Evolutionary conservation across 805 yeast genomes (phyloP), one percentile per base, ranked within the genome.

Genomic region (Saccharomycopsis fibuligera): DNA sequence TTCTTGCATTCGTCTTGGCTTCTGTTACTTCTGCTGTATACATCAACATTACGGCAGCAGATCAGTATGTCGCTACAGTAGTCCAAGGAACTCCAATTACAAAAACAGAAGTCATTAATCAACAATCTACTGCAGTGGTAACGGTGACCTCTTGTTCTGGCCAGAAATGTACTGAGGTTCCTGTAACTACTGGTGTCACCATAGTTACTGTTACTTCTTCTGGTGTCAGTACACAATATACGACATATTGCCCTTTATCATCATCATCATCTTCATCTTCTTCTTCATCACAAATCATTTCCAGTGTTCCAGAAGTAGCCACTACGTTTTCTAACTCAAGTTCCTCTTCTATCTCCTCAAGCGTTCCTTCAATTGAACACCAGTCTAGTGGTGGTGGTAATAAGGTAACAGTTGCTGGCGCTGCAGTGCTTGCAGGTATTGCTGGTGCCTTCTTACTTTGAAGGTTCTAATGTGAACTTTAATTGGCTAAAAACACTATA

Each of bases 211-310:
- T 47, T 39, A 58, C 61, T 40, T 38, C 51, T 30, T 47, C 48
- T 5, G 59, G 55, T 50, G 45, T 46, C 44, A 55, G 36, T 25
- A 58, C 62, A 35, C 49, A 46, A 21, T 56, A 55, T 57, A 59
- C 61, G 50, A 59, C 61, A 41, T 58, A 57, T 58, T 59, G 62
- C 47, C 62, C 62, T 54, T 48, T 58, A 29, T 50, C 60, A 23
- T 25, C 57, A 22, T 40, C 53, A 17, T 36, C 45, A 5, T 19
- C 51, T 17, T 22, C 53, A 9, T 8, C 31, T n/a, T n/a, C n/a
- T n/a, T n/a, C n/a, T n/a, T n/a, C n/a, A n/a, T n/a, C n/a, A n/a
- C n/a, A n/a, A n/a, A n/a, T n/a, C 31, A 29, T 9, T 12, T 9
- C 31, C 31, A 29, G 12, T 29, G 31, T 29, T 29, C 31, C 31